Conservation (phyloP, 768 basidiomycete genomes). For the Russula earlei region DNA sequence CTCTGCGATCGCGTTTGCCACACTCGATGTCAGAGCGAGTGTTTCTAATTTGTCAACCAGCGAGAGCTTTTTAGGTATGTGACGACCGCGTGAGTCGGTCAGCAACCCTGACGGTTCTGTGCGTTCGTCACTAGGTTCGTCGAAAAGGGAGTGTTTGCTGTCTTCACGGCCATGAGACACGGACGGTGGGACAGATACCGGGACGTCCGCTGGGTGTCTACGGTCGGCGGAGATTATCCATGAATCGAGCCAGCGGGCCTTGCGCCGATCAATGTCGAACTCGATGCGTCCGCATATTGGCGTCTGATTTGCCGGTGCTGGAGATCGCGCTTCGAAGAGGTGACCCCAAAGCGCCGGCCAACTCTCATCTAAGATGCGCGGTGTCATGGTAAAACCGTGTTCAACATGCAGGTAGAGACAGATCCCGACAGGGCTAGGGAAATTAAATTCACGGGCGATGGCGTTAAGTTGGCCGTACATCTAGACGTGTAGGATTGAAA, state of each 20-base stretch:
- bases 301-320: slow-evolving; percentile 29
- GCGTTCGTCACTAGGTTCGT: slow-evolving; percentile 33
- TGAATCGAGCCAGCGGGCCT: slow-evolving; percentile 69
- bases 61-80: slow-evolving; percentile 58
- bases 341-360: slow-evolving; percentile 69
- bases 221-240: slow-evolving; percentile 50
- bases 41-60: slow-evolving; percentile 56
- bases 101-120: slow-evolving; percentile 19
- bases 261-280: slow-evolving; percentile 72
- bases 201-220: slow-evolving; percentile 34
- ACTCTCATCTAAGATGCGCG: slow-evolving; percentile 68
- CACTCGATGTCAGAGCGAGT: slow-evolving; percentile 28
- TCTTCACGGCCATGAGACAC: slow-evolving; percentile 45
- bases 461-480: slow-evolving; percentile 68
- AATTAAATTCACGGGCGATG: slow-evolving; percentile 74
- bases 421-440: slow-evolving; percentile 67
- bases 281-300: slow-evolving; percentile 75
- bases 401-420: slow-evolving; percentile 71
- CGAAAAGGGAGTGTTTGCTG: slow-evolving; percentile 39
- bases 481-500: slow-evolving; percentile 30
- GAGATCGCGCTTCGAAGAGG: slow-evolving; percentile 37
- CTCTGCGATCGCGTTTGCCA: slow-evolving; percentile 14
- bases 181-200: slow-evolving; percentile 35
- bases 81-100: slow-evolving; percentile 32
- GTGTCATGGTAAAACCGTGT: slow-evolving; percentile 44